phyloP scores from a whole-genome alignment of 305 asterid genomes.

The Fraxinus xanthoxyloides region DNA sequence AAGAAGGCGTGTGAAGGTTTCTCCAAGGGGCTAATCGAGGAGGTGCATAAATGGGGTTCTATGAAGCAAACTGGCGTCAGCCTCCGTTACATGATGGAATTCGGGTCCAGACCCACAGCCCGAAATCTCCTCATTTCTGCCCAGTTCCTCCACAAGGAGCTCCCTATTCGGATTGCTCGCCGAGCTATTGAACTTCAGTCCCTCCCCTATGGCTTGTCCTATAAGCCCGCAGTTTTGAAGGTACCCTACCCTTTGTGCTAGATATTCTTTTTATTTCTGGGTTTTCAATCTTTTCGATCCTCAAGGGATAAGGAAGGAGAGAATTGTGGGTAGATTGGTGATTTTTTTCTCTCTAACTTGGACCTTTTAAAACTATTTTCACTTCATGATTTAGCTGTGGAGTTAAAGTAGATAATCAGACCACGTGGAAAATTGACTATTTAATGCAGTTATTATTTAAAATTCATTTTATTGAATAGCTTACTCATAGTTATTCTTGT shows the following conservation, averaged over 20 bases:
- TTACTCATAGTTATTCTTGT: not conserved
- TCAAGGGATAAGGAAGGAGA: not conserved
- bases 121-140: slow-evolving; percentile 76
- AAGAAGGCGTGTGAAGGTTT: slow-evolving; percentile 58
- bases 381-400: not conserved
- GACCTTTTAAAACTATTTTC: not conserved
- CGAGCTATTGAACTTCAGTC: slow-evolving; percentile 76
- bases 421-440: not conserved
- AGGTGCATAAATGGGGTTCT: slow-evolving; percentile 72
- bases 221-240: slow-evolving; percentile 78
- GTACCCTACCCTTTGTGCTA: slow-evolving; percentile 23
- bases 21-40: slow-evolving; percentile 53
- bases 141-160: slow-evolving; percentile 87
- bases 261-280: not conserved
- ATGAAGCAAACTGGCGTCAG: slow-evolving; percentile 92
- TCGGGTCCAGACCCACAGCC: slow-evolving; percentile 67
- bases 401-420: not conserved
- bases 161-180: slow-evolving; percentile 80
- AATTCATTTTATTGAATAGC: not conserved
- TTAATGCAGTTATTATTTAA: not conserved
- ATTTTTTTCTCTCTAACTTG: not conserved
- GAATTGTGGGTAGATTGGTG: not conserved
- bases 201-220: slow-evolving; percentile 74
- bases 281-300: not conserved
- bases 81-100: slow-evolving; percentile 93